These are phyloP conservation scores for Limonium bicolor DNA, from an alignment of 148 eudicot genomes.

Conservation along the genomic window DNA sequence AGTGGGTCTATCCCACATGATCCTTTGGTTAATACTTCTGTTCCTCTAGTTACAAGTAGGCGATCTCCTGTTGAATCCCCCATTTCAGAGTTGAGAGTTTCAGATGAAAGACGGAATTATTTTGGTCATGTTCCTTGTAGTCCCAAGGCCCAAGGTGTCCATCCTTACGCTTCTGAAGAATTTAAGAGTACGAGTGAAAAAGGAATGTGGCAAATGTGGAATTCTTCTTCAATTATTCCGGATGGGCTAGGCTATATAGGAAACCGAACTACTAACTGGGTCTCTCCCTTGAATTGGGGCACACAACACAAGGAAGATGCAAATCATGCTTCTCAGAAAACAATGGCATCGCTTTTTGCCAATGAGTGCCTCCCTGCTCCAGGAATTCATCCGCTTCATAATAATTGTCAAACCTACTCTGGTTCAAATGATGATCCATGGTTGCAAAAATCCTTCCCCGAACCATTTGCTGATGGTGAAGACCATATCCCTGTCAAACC, in stretches of 20 bases:
- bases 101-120: constrained; percentile 43
- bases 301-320: constrained; percentile 39
- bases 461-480: constrained; percentile 27
- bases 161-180: constrained; percentile 20
- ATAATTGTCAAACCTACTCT: constrained; percentile 29
- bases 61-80: constrained; percentile 95
- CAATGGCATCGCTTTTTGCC: constrained; percentile 71
- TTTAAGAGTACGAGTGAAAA: constrained; percentile 25
- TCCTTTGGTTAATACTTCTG: constrained; percentile 27
- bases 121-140: constrained; percentile 31
- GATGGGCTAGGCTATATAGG: constrained; percentile 59
- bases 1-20: constrained; percentile 42
- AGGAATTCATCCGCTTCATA: constrained; percentile 34
- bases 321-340: constrained; percentile 38
- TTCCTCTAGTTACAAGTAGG: constrained; percentile 38
- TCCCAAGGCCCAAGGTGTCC: constrained; percentile 42
- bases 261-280: constrained; percentile 49
- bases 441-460: constrained; percentile 36
- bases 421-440: constrained; percentile 47
- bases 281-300: constrained; percentile 36
- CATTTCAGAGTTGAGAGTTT: constrained; percentile 48
- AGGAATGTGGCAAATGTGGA: constrained; percentile 96
- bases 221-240: constrained; percentile 60
- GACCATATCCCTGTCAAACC: constrained; percentile 26
- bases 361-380: constrained; percentile 37